Base-by-base conservation (phyloP, 2,329 filamentous ascomycete species). In the Trichoderma asperellum region DNA sequence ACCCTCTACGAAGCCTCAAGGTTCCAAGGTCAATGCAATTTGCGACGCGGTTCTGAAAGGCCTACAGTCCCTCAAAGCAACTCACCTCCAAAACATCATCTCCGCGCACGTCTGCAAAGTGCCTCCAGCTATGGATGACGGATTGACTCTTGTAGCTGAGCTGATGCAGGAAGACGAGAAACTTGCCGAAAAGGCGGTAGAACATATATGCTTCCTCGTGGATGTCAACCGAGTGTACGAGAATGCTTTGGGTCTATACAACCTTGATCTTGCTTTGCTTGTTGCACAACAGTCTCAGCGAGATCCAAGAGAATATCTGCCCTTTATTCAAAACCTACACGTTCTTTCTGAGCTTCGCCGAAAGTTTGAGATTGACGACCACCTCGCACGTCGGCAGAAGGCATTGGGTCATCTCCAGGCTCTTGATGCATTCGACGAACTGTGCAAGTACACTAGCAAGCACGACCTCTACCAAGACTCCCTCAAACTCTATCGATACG, bases 191-290 rank as follows among this genome's bases (percentile, higher is more conserved):
- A 91, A 91, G 78, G 95, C 95, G 0, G 91, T 97, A 27, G 94
- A 97, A 77, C 96, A 99, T 76, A 97, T 99, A 70, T 98, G 94
- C 84, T 99, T 99, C 84, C 86, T 99, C 53, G 93, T 94, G 0
- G 96, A 99, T 79, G 91, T 96, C 57, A 96, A 97, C 78, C 89
- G 90, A 49, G 87, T 99, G 0, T 99, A 97, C 75, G 93, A 97
- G 71, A 90, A 94, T 70, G 92, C 96, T 0, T 84, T 99, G 2
- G 94, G 94, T 1, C 84, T 98, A 2, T 99, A 99, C 77, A 90
- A 98, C 75, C 87, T 99, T 2, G 93, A 97, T 12, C 88, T 99
- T 8, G 91, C 95, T 4, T 85, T 99, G 12, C 84, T 97, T 6
- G 92, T 99, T 14, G 96, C 96, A 0, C 96, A 99, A 76, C 94